Base-by-base conservation (phyloP, 1,284 basidiomycete genomes). In the Anthracocystis panici-leucophaei region DNA sequence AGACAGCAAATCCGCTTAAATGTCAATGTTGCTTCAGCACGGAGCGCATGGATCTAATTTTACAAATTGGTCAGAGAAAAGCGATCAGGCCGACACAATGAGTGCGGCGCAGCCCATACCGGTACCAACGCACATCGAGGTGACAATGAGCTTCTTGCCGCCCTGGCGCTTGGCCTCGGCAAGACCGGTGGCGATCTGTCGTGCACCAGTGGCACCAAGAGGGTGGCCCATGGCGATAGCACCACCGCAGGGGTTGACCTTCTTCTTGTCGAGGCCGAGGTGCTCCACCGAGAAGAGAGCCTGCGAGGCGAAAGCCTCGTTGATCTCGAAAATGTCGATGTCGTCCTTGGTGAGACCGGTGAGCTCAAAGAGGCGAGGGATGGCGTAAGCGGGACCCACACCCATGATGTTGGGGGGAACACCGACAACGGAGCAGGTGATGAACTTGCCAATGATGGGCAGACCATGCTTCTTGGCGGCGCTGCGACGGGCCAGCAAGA, bases 371-470 rank as follows among this genome's bases (percentile, higher is more conserved):
- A 83, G 75, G 42, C 69, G 73, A 51, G 83, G 83, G 52, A 85
- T 84, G 49, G 83, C 83, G 61, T 75, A 83, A 20, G 83, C 83
- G 42, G 83, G 83, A n/a, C 83, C 83, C 44, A 85, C 68, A 68
- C 83, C 83, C 83, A 85, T 85, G 60, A 85, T 75, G 71, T 82
- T 83, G 62, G 83, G 83, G 23, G 83, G 81, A 25, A 84, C 83
- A 66, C 87, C 98, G 40, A 94, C 91, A 23, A 90, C 90, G 45
- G 90, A 88, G 8, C 91, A 90, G 44, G 89, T 89, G 82, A 95
- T 91, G 85, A 91, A 98, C 88, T 98, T 98, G 87, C 93, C 97
- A 64, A 96, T 72, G 83, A 99, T 92, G 50, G 94, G 94, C 41
- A 99, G 89, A 46, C 93, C 92, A 71, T 96, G 91, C 82, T 91